Evolutionary conservation across 2,329 filamentous ascomycete genomes (phyloP), one percentile per base, ranked within the genome.

Genomic region (Mycogone perniciosa): DNA sequence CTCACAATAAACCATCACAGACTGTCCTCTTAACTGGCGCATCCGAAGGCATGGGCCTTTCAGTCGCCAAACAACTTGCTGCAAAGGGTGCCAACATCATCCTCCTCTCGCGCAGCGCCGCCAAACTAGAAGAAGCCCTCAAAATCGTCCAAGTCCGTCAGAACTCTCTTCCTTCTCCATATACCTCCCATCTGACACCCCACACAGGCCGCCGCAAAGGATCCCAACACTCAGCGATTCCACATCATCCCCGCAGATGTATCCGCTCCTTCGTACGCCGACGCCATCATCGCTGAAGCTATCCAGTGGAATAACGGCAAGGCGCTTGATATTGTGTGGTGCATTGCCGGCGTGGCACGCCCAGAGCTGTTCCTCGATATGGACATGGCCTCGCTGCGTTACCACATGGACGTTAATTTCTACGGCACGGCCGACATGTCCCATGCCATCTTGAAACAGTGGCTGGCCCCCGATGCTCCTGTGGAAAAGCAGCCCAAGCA

Each of bases 351-450:
- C 54, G 76, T 80, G 56, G 80, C 87, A 5, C 76, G 75, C 11
- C 91, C 91, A 0, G 77, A 81, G 34, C 84, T 95, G 54, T 95
- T 92, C 72, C 68, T 88, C 57, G 88, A 96, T 54, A 82, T 82
- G 37, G 77, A 86, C 7, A 73, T 88, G 47, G 72, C 82, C 6
- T 79, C 78, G 8, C 73, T 90, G 57, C 80, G 85, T 39, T 74
- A 77, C 57, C 89, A 95, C 67, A 96, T 96, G 89, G 89, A 96
- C 63, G 80, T 92, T 59, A 92, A 96, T 71, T 97, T 89, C 73
- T 96, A 85, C 78, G 88, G 89, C 44, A 83, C 84, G 31, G 85
- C 86, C 38, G 93, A 95, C 66, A 88, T 95, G 71, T 86, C 89
- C 35, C 89, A 95, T 64, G 84, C 88, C 20, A 82, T 86, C 13